Percentiles rank a stretch among this genome's conserved stretches.
Conservation (phyloP, 306 rosid genomes). For the Inga leiocalycina region DNA sequence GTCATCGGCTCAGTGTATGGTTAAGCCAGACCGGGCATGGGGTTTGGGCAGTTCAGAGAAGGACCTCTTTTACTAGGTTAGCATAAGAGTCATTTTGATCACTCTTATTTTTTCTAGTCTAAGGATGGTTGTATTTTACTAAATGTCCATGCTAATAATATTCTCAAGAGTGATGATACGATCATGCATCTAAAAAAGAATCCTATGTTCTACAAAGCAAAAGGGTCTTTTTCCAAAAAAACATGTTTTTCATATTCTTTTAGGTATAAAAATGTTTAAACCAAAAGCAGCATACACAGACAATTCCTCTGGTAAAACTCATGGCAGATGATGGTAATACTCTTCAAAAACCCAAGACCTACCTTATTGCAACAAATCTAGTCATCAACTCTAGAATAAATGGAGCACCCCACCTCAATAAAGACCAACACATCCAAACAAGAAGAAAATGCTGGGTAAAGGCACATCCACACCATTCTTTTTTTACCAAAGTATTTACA, state of each 20-base stretch:
- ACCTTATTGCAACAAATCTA: background rate
- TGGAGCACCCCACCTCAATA: constrained; percentile 10
- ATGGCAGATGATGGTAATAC: background rate
- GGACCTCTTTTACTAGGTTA: background rate
- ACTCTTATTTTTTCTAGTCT: background rate
- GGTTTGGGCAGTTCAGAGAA: background rate
- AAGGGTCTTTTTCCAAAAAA: background rate
- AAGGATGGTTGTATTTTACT: background rate
- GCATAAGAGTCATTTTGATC: background rate
- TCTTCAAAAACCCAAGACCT: background rate
- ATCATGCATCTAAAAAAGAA: no score
- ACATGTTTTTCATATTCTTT: background rate
- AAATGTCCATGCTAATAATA: background rate
- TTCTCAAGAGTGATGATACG: background rate
- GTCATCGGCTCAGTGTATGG: background rate
- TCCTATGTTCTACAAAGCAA: background rate
- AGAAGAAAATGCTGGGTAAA: background rate
- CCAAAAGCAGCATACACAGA: background rate
- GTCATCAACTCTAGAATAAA: background rate
- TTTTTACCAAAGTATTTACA: background rate
- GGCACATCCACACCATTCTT: background rate
- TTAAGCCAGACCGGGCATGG: background rate
- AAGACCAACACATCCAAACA: background rate
- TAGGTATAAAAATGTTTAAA: background rate
- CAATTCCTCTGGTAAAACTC: background rate